Conservation (phyloP, 2,329 filamentous ascomycete species). For the Exophiala sp. region DNA sequence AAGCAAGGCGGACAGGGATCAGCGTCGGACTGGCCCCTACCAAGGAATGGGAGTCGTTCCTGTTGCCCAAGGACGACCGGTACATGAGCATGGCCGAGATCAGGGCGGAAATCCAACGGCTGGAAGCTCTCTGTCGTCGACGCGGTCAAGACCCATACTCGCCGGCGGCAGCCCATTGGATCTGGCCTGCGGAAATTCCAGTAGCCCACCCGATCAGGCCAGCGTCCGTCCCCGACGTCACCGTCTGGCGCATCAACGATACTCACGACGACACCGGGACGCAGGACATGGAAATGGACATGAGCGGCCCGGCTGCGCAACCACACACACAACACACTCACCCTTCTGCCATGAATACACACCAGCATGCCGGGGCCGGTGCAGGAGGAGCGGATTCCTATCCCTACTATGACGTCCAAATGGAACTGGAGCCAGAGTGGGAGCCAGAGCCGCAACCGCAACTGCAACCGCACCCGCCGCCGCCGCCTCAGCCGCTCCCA, state of each 20-base stretch:
- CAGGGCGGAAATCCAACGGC: not conserved
- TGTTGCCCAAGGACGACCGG: not conserved
- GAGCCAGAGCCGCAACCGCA: too few relatives aligned
- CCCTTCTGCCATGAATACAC: too few relatives aligned
- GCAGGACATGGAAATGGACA: not conserved
- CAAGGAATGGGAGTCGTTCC: not conserved
- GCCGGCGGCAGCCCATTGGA: not conserved
- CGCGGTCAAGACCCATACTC: not conserved
- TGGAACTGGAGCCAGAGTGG: too few relatives aligned
- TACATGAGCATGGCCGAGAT: not conserved
- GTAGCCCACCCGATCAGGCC: not conserved
- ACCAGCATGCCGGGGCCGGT: too few relatives aligned
- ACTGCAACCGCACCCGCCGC: not conserved
- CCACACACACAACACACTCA: not conserved
- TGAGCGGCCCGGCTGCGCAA: too few relatives aligned
- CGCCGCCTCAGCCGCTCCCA: not conserved
- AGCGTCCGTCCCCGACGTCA: not conserved
- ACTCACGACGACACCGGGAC: not conserved
- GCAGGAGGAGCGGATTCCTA: too few relatives aligned
- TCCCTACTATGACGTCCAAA: too few relatives aligned
- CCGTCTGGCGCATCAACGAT: not conserved
- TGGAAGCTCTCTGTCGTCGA: not conserved
- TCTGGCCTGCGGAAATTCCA: not conserved
- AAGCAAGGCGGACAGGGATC: too few relatives aligned
- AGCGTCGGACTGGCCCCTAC: not conserved